Conservation (phyloP, 2,329 filamentous ascomycete species). For the Chrysosporium queenslandicum region DNA sequence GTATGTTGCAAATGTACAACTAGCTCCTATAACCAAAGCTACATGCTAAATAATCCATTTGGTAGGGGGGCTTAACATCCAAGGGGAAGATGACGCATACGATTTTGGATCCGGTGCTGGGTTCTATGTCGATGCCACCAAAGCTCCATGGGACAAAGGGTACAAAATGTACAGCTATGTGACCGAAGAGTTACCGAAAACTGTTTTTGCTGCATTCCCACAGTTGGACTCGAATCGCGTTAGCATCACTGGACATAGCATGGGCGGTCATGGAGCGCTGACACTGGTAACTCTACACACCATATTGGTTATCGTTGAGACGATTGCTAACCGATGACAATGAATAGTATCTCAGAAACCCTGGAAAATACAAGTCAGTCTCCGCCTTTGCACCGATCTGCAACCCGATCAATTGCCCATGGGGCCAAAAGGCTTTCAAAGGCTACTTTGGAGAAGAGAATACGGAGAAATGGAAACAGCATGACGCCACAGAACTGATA, state of each 20-base stretch:
- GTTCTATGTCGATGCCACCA: slow-evolving; percentile 86
- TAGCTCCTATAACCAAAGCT: too few species aligned
- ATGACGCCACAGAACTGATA: slow-evolving; percentile 86
- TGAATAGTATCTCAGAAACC: slow-evolving; percentile 72
- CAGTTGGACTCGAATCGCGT: slow-evolving; percentile 61
- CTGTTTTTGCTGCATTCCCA: slow-evolving; percentile 62
- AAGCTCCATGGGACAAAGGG: slow-evolving; percentile 59
- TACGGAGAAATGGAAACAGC: slow-evolving; percentile 65
- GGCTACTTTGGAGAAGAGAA: slow-evolving; percentile 75
- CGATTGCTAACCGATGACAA: neutral
- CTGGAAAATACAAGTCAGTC: slow-evolving; percentile 77
- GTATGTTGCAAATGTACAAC: too few species aligned
- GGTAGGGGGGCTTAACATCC: slow-evolving; percentile 61
- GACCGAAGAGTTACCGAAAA: slow-evolving; percentile 69
- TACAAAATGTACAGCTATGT: slow-evolving; percentile 97
- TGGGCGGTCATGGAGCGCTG: slow-evolving; percentile 93
- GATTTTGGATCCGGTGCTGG: slow-evolving; percentile 89
- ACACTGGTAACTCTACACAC: too few species aligned
- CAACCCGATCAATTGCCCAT: slow-evolving; percentile 76
- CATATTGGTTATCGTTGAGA: too few species aligned
- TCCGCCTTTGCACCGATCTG: slow-evolving; percentile 84
- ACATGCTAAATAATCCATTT: neutral
- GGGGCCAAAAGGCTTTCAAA: slow-evolving; percentile 89
- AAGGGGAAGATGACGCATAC: slow-evolving; percentile 76
- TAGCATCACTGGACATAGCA: slow-evolving; percentile 85